These are phyloP conservation scores for Lodderomyces metapsilosis DNA, from an alignment of 1,139 yeast species.

Conservation along the genomic window DNA sequence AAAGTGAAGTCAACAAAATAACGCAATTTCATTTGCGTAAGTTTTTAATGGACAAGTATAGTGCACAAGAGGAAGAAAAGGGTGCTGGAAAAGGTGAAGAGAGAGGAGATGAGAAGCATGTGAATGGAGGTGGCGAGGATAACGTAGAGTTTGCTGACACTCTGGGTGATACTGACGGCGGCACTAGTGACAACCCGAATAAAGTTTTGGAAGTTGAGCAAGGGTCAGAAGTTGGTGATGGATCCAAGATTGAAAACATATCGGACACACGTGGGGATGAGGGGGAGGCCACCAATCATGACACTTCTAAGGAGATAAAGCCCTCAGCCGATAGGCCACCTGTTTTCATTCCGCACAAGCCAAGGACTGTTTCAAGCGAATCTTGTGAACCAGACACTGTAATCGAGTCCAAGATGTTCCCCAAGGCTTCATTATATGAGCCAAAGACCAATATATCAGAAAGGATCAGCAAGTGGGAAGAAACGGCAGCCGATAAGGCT, in stretches of 20 bases:
- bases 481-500: conserved; percentile 11
- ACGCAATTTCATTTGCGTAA: conserved; percentile 86
- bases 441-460: conserved; percentile 16
- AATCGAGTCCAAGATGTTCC: conserved; percentile 14
- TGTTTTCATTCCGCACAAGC: conserved; percentile 10
- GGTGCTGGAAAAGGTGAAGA: conserved; percentile 9
- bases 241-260: not conserved
- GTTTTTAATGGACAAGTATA: conserved; percentile 57
- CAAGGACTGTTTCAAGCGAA: conserved; percentile 6
- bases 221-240: not conserved
- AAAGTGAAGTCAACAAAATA: conserved; percentile 86
- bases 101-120: not conserved
- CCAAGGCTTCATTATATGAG: conserved; percentile 12
- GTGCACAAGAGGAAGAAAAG: conserved; percentile 24
- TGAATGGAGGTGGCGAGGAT: not conserved
- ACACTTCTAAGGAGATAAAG: not conserved
- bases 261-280: not conserved
- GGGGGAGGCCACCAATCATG: not conserved
- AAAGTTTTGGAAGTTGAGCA: not conserved
- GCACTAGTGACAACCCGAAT: not conserved
- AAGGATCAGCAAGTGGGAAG: conserved; percentile 16
- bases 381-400: conserved; percentile 11
- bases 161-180: not conserved
- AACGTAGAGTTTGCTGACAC: not conserved
- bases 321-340: conserved; percentile 2